Conservation (phyloP, 345 rosid genomes). For the Brassica carinata region DNA sequence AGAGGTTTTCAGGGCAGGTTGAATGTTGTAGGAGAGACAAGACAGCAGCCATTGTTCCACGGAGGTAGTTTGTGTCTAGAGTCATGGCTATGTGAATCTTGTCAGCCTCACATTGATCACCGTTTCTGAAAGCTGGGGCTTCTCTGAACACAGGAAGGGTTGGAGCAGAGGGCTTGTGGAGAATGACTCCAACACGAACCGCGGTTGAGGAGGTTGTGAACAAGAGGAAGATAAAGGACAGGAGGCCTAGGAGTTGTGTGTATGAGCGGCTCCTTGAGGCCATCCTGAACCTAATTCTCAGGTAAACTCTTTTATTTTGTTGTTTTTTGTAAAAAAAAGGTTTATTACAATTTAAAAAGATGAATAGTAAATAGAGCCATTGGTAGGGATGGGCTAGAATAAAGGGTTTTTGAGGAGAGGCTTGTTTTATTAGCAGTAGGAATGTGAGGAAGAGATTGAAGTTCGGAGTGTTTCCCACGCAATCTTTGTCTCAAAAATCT, state of each 20-base stretch:
- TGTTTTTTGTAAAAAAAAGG: neutral
- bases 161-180: constrained; percentile 37
- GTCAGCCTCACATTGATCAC: constrained; percentile 47
- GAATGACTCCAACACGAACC: constrained; percentile 44
- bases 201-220: constrained; percentile 36
- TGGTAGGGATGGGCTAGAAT: constrained; percentile 35
- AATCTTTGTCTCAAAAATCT: constrained; percentile 26
- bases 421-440: constrained; percentile 35
- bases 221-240: constrained; percentile 58
- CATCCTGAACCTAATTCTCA: constrained; percentile 56
- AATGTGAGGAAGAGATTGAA: constrained; percentile 43
- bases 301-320: constrained; percentile 30
- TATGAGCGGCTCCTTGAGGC: constrained; percentile 56
- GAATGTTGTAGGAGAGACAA: constrained; percentile 64
- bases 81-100: constrained; percentile 63
- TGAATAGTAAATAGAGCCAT: constrained; percentile 40
- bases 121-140: constrained; percentile 62
- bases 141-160: constrained; percentile 52
- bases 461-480: constrained; percentile 34
- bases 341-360: constrained; percentile 26
- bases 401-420: constrained; percentile 29
- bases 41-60: constrained; percentile 74
- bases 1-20: constrained; percentile 58
- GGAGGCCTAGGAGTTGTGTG: constrained; percentile 58
- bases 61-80: constrained; percentile 65